Evolutionary conservation across 495 filamentous ascomycete genomes (phyloP).

Genomic region (Pyronema omphalodes): DNA sequence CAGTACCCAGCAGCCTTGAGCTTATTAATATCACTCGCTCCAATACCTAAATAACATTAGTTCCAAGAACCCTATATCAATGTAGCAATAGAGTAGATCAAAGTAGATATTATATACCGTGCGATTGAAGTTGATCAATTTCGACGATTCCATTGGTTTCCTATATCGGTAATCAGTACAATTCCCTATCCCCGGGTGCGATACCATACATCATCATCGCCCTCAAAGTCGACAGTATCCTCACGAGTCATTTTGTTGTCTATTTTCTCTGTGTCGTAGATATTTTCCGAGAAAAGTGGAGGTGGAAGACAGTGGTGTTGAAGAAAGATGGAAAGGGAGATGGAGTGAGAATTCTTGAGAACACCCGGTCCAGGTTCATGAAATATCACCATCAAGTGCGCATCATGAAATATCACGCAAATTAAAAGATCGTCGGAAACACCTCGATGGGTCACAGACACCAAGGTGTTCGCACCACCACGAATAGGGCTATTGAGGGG

Average conservation of each 20-base stretch:
- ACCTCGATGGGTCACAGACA: too few species aligned
- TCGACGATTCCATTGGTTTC: conserved; percentile 39
- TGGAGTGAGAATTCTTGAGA: background rate
- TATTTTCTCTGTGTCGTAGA: background rate
- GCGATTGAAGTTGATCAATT: conserved; percentile 54
- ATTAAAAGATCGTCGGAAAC: too few species aligned
- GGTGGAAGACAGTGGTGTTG: background rate
- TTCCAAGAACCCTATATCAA: background rate
- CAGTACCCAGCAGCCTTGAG: conserved; percentile 51
- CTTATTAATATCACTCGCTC: conserved; percentile 56
- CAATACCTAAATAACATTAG: conserved; percentile 35
- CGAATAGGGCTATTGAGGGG: too few species aligned
- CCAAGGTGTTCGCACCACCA: too few species aligned
- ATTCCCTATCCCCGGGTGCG: background rate
- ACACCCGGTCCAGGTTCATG: too few species aligned
- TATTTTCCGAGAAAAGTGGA: too few species aligned
- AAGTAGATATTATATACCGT: conserved; percentile 35
- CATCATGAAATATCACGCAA: too few species aligned
- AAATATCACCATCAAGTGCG: too few species aligned
- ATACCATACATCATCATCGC: conserved; percentile 1
- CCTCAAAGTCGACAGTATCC: conserved; percentile 3
- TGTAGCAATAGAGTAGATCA: background rate
- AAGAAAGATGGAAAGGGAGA: background rate
- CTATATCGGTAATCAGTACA: background rate
- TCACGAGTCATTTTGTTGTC: background rate